These are phyloP conservation scores for Rhytidiadelphus loreus DNA, from an alignment of 225 moss, liverwort and hornwort genomes.

Conservation along the genomic window DNA sequence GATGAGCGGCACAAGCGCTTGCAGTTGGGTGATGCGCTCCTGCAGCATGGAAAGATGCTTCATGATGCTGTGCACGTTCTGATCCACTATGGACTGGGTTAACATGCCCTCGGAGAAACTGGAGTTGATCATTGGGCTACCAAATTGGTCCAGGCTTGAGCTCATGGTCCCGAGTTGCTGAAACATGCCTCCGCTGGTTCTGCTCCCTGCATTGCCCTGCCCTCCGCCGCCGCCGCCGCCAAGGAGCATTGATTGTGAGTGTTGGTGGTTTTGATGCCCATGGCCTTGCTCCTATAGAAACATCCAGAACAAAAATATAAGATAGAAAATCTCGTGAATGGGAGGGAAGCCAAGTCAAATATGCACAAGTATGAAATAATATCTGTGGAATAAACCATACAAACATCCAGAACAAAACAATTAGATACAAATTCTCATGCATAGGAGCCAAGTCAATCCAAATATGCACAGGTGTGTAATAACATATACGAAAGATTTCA, in stretches of 20 bases:
- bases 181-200: conserved; percentile 16
- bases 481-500: not conserved
- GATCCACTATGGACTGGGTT: conserved; percentile 34
- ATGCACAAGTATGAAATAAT: not conserved
- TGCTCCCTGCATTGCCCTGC: conserved; percentile 6
- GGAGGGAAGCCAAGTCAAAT: not conserved
- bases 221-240: conserved; percentile 7
- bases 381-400: not conserved
- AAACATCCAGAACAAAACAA: not conserved
- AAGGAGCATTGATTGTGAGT: conserved; percentile 18
- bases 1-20: conserved; percentile 68
- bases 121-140: conserved; percentile 8
- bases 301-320: not conserved
- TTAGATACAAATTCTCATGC: not conserved
- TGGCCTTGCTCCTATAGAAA: conserved; percentile 22
- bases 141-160: conserved; percentile 25
- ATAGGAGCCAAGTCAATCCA: not conserved
- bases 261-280: conserved; percentile 23
- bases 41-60: conserved; percentile 55
- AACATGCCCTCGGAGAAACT: conserved; percentile 3
- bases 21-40: conserved; percentile 69
- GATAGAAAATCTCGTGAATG: not conserved
- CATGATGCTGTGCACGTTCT: conserved; percentile 49
- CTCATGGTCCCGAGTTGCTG: conserved; percentile 25
- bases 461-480: not conserved